phyloP scores from a whole-genome alignment of 179 eudicot genomes.

The Amaranthus tricolor region DNA sequence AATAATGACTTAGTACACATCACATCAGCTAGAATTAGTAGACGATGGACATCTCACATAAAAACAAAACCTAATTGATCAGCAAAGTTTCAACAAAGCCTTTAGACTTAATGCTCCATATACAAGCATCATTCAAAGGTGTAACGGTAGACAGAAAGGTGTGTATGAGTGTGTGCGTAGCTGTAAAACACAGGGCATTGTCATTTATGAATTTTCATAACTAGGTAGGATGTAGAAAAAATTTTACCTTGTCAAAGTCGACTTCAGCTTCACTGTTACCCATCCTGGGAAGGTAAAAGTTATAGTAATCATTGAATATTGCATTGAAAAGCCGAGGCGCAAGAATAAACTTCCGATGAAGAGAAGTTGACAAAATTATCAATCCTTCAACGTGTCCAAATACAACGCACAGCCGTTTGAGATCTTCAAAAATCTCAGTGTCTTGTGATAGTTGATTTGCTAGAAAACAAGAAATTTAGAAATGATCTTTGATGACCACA shows the following conservation, averaged over 20 bases:
- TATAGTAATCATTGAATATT: constrained; percentile 62
- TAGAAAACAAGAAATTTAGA: constrained; percentile 30
- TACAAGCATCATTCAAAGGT: background rate
- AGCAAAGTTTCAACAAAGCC: background rate
- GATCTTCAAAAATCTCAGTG: constrained; percentile 55
- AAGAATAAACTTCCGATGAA: constrained; percentile 68
- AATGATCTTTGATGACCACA: background rate
- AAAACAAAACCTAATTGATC: background rate
- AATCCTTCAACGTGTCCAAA: constrained; percentile 71
- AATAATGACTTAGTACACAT: constrained; percentile 1
- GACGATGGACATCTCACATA: too few species aligned
- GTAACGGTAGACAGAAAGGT: background rate
- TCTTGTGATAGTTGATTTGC: constrained; percentile 49
- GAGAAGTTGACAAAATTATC: constrained; percentile 67
- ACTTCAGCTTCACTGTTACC: constrained; percentile 40
- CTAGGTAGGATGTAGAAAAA: background rate
- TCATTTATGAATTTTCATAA: background rate
- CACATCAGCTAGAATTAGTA: background rate
- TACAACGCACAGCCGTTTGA: constrained; percentile 53
- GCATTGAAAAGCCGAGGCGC: constrained; percentile 63
- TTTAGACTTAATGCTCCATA: too few species aligned
- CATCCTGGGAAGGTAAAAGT: constrained; percentile 60
- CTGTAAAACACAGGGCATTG: background rate
- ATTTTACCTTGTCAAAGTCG: constrained; percentile 40
- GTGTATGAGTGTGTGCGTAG: background rate